A percentile compares a stretch with the other conserved stretches of the same genome.
These are phyloP conservation scores for Candida alai DNA, from an alignment of 805 yeast genomes.

Conservation along the genomic window DNA sequence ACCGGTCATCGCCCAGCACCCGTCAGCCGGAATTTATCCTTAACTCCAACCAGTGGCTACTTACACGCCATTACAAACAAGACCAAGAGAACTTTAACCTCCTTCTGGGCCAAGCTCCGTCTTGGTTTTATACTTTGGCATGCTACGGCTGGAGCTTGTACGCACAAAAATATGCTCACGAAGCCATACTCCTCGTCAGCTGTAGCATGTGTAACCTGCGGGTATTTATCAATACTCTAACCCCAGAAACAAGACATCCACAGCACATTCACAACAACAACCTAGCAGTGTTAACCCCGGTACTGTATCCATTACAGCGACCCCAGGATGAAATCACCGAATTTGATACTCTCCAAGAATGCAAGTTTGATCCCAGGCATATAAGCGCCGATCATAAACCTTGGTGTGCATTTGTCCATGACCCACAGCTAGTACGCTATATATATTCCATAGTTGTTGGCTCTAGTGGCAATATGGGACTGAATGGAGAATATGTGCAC, in stretches of 20 bases:
- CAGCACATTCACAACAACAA: slow-evolving; percentile 11
- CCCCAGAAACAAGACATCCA: slow-evolving; percentile 6
- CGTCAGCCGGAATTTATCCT: slow-evolving; percentile 16
- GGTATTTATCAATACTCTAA: slow-evolving; percentile 21
- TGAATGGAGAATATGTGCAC: slow-evolving; percentile 20
- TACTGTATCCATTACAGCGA: slow-evolving; percentile 21
- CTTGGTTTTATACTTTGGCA: slow-evolving; percentile 34
- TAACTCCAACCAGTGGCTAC: slow-evolving; percentile 30
- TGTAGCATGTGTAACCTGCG: slow-evolving; percentile 37
- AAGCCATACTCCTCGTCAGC: slow-evolving; percentile 26
- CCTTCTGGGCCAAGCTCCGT: slow-evolving; percentile 22
- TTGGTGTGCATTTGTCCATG: slow-evolving; percentile 30
- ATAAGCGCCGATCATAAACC: slow-evolving; percentile 27
- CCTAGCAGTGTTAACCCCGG: slow-evolving; percentile 27
- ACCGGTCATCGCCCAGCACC: too few relatives aligned
- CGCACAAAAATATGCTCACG: slow-evolving; percentile 25
- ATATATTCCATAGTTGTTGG: slow-evolving; percentile 19
- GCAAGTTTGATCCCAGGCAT: slow-evolving; percentile 15
- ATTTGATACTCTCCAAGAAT: slow-evolving; percentile 9
- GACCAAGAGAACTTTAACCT: slow-evolving; percentile 32
- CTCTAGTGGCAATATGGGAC: slow-evolving; percentile 22
- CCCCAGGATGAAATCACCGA: slow-evolving; percentile 7
- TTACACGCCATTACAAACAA: slow-evolving; percentile 26
- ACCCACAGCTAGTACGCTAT: slow-evolving; percentile 17
- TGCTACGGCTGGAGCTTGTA: slow-evolving; percentile 35